Base-by-base conservation (phyloP, 345 rosid genomes). In the Geranium rotundifolium region DNA sequence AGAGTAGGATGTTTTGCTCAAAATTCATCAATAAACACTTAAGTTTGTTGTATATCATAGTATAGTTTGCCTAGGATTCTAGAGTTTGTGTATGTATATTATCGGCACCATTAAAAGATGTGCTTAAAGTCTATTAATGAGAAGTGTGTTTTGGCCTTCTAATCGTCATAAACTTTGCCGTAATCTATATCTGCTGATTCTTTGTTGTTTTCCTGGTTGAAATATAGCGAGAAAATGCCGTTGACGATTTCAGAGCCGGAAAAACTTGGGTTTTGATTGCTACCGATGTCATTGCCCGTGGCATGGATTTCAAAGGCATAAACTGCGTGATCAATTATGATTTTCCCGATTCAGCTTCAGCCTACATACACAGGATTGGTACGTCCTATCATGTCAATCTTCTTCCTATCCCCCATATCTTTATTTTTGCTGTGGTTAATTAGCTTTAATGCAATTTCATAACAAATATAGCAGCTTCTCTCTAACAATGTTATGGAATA, bases 291-390 rank as follows among this genome's bases (percentile, higher is more conserved):
- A 78, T 93, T 29, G 97, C 96, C 56, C 87, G 96, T 18, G 99
- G 97, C 23, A 88, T 93, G 99, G 99, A 93, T 77, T 93, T 93
- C 81, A 93, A 93, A 76, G 99, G 97, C 23, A 82, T 90, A 73
- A 86, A 86, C 73, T 87, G 85, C 29, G 96, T 90, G 69, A 86
- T 93, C 65, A 93, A 93, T 77, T 93, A 84, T 54, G 97, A 93
- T 70, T 93, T 93, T 70, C 97, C 99, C 0, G 95, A 93, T 69
- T 85, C 91, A 56, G 85, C 90, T 29, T 75, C 96, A 50, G 86
- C 99, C 12, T 93, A 93, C 73, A 90, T 93, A 67, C 97, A 93
- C 73, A 82, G 97, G 74, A 93, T 90, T 50, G 97, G 99, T 93
- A 88, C 60, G 71, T 73, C 65, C 58, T 60, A 46, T 67, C 29